These are phyloP conservation scores for Penicillium sp. DNA, from an alignment of 2,329 filamentous ascomycete genomes.

Conservation along the genomic window DNA sequence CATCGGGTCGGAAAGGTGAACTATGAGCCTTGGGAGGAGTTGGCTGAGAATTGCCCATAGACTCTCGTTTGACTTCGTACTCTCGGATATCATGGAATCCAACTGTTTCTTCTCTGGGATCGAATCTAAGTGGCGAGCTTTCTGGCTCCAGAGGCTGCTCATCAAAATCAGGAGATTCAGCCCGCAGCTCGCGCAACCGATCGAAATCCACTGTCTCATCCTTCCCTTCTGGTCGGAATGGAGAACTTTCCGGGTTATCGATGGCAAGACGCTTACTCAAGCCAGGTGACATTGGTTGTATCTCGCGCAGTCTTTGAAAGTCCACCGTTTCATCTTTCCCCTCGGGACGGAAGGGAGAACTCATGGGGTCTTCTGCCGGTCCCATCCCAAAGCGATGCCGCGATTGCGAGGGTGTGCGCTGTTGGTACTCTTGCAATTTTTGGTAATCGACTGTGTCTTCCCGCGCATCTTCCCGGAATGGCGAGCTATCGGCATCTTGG, in stretches of 20 bases:
- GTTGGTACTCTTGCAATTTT: constrained; percentile 18
- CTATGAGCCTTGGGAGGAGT: background rate
- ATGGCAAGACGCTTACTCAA: constrained; percentile 13
- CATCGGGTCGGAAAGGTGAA: constrained; percentile 2
- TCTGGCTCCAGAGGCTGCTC: constrained; percentile 7
- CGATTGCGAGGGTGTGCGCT: constrained; percentile 7
- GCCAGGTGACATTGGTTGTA: constrained; percentile 18
- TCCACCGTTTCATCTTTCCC: constrained; percentile 34
- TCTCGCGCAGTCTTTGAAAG: constrained; percentile 22
- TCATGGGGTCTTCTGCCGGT: constrained; percentile 24
- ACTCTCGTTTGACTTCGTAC: background rate
- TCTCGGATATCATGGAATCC: constrained; percentile 20
- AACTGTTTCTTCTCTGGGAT: constrained; percentile 27
- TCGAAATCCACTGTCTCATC: constrained; percentile 30
- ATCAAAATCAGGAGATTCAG: constrained; percentile 6
- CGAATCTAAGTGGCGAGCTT: constrained; percentile 36
- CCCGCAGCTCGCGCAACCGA: constrained; percentile 14
- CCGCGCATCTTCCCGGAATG: constrained; percentile 35
- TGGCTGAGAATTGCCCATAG: background rate
- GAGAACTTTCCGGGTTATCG: constrained; percentile 13
- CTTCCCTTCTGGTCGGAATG: constrained; percentile 32
- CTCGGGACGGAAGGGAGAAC: constrained; percentile 39
- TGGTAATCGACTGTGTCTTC: constrained; percentile 37
- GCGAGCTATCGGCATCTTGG: constrained; percentile 35
- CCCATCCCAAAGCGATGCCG: constrained; percentile 5